Conservation (phyloP, 176 grass and related monocot species). For the Aegilops bicornis region DNA sequence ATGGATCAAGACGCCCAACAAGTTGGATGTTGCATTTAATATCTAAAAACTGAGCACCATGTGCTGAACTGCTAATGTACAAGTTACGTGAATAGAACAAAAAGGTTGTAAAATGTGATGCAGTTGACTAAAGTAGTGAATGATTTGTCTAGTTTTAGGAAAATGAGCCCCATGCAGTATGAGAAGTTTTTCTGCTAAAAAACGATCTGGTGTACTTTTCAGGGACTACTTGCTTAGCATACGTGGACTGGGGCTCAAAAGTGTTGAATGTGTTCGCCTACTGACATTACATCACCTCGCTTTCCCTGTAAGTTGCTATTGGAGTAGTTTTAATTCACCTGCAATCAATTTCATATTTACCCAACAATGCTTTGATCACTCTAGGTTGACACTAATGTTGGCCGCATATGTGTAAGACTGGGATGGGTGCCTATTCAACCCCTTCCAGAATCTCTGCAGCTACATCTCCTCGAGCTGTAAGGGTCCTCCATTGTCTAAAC, state of each 20-base stretch:
- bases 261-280: constrained; percentile 96
- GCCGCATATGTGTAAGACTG: constrained; percentile 88
- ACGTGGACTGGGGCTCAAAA: constrained; percentile 94
- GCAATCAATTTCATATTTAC: constrained; percentile 34
- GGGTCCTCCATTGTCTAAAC: constrained; percentile 20
- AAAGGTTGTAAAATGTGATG: constrained; percentile 7
- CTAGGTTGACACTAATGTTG: constrained; percentile 98
- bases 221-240: constrained; percentile 97
- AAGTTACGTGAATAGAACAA: constrained; percentile 12
- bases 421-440: constrained; percentile 98
- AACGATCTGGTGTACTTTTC: constrained; percentile 39
- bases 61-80: not conserved
- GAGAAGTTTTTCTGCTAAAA: constrained; percentile 32
- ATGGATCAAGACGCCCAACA: not conserved
- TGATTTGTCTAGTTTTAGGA: not conserved
- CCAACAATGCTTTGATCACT: constrained; percentile 29
- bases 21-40: constrained; percentile 17
- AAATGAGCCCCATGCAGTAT: constrained; percentile 13
- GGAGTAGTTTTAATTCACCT: constrained; percentile 20
- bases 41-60: constrained; percentile 10
- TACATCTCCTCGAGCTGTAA: constrained; percentile 97
- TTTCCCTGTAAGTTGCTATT: constrained; percentile 77
- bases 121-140: constrained; percentile 15
- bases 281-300: constrained; percentile 88
- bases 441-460: constrained; percentile 85